A percentile compares a stretch with the other conserved stretches of the same genome.
Conservation (phyloP, 352 stramenopile genomes). For the Blastocystis hominis region DNA sequence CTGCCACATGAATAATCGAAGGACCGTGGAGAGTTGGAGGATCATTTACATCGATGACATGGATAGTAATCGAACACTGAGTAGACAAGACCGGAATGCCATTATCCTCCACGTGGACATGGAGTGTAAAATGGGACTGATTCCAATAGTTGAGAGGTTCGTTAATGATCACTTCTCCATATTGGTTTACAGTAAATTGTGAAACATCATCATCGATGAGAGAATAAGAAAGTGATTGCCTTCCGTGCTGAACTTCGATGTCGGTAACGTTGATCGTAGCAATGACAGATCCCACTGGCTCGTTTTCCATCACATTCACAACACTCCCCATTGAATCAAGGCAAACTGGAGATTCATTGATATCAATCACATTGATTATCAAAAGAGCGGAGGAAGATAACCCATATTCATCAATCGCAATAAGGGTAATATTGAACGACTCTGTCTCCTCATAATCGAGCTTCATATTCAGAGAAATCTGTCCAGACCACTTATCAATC, state of each 20-base stretch:
- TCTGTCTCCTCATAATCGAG: background rate
- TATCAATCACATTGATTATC: background rate
- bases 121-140: background rate
- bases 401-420: background rate
- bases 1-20: background rate
- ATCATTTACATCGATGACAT: background rate
- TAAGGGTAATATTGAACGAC: background rate
- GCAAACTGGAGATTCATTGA: conserved; percentile 13
- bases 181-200: background rate
- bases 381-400: background rate
- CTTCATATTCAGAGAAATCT: background rate
- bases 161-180: background rate
- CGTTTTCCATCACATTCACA: background rate
- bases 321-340: background rate
- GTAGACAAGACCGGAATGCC: background rate
- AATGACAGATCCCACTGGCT: background rate
- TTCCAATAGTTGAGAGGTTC: background rate
- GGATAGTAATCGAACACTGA: background rate
- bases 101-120: background rate
- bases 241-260: background rate
- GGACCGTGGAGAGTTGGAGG: background rate
- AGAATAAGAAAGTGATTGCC: background rate
- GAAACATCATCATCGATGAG: background rate
- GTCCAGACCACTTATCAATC: background rate
- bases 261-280: background rate